Base-by-base conservation (phyloP, 345 rosid species). In the Punica granatum region DNA sequence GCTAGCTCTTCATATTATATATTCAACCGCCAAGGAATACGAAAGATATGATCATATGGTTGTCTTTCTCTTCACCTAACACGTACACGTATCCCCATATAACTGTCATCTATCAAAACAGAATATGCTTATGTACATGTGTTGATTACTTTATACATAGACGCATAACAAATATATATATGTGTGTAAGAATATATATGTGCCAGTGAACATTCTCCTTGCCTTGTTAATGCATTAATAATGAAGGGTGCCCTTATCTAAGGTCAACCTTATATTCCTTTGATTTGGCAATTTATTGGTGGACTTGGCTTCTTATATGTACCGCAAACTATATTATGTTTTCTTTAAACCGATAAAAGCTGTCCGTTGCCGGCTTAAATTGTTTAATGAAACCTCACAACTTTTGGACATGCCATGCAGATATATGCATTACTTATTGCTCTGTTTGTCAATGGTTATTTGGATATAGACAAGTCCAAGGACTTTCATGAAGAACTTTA, bases 51-150 rank as follows among this genome's bases (percentile, higher is more conserved):
- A 53, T 53, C 34, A 4, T 56, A 1, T 26, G 1, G 34, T 5
- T 28, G 61, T 56, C 34, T 13, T 54, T 28, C 61, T 70, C 59
- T 39, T 46, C 73, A 69, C 77, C 78, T 48, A 67, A 60, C 62
- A 25, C n/a, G 18, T 37, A 53, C 73, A 64, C 67, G 74, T 74
- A 78, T 70, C 59, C 59, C 14, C 25, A 23, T n/a, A 53, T 2
- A 53, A 53, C 59, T 53, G 59, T 53, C 31, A 53, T 56, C 30
- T 26, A 54, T 54, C 60, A 56, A 56, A 37, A 14, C 26, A 33
- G 61, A 30, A 56, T 26, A 25, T 53, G 59, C 7, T 53, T 53
- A 53, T 23, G 59, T 25, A 53, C 59, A 8, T 53, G 59, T 15
- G 56, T 49, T 49, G 18, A n/a, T 49, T 49, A 49, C 5, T 49